Base-by-base conservation (phyloP, 179 eudicot genomes). In the Heliamphora pulchella region DNA sequence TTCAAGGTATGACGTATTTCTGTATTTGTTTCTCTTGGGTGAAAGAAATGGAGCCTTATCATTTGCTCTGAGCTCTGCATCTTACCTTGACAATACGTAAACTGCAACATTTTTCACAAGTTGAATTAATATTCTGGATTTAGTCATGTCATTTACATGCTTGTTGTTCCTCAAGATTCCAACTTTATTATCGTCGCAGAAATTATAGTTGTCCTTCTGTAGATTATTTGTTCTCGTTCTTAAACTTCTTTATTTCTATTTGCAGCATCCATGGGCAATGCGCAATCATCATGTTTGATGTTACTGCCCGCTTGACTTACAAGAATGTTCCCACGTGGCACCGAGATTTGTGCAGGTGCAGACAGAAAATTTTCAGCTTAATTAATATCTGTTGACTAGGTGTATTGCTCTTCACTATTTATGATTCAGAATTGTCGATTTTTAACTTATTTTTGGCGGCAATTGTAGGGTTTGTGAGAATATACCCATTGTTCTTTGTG, bases 211-310 rank as follows among this genome's bases (percentile, higher is more conserved):
- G 50, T 7, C 74, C 18, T 53, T 55, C 0, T 17, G 41, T 53
- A n/a, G 22, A 2, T 39, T 22, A 8, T 18, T 67, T 78, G 39
- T 41, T 78, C 39, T 55, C 64, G 1, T 1, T 48, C 2, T 14
- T 43, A n/a, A 70, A 11, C 54, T 67, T 68, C 31, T 51, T n/a
- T 44, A 8, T 66, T 62, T 75, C 22, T 55, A 10, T 53, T 74
- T 80, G 74, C 79, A 80, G 82, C 75, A 80, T 80, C 17, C 82
- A 80, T 64, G 82, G 82, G 82, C 79, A 74, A 80, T 80, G 79
- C n/a, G 82, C 79, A 66, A 71, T 79, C 54, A 79, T 79, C 69
- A 79, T 79, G 81, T 79, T 79, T 71, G 81, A 79, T 71, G 81
- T 79, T 59, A 79, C 81, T 57, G 81, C 81, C 58, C 81, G 81